Evolutionary conservation across 2,329 filamentous ascomycete genomes (phyloP), one percentile per base, ranked within the genome.

Genomic region (Fusarium marasasianum): DNA sequence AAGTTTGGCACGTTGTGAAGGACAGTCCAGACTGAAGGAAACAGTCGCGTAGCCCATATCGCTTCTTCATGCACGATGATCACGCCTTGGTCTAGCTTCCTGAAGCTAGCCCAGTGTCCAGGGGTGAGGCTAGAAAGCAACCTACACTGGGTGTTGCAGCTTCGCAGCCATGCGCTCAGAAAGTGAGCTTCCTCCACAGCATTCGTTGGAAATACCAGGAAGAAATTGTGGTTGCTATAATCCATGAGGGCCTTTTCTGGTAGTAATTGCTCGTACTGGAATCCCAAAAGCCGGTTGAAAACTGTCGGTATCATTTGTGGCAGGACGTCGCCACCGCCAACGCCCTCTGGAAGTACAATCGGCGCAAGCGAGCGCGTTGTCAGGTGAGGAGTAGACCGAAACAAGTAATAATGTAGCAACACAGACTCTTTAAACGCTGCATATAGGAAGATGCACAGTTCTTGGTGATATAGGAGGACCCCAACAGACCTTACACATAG

Each of bases 81-180:
- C 55, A 76, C 69, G 26, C 81, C 79, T 47, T 75, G 57, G 1
- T 75, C 63, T 7, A 74, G 67, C 24, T 78, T 79, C 14, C 79
- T 37, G 69, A 90, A 89, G 24, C 79, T 80, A 9, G 78, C 69
- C 88, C 88, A 90, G 14, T 86, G 81, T 2, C 88, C 87, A 11
- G 82, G 41, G 2, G 77, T 76, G 18, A 84, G 74, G 54, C 83
- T 84, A 12, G 80, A 82, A 37, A 82, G 85, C 15, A 90, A 80
- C 24, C 80, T 82, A 71, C 84, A 87, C 5, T 81, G 71, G 1
- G 81, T 73, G 38, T 86, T 82, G 41, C 80, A 82, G 9, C 73
- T 74, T 11, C 80, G 80, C 15, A 90, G 75, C 87, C 87, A 90
- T 24, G 80, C 77, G 35, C 77, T 81, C 6, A 89, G n/a, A 14